Evolutionary conservation across 2,329 filamentous ascomycete species (phyloP), one percentile per base, ranked within the genome.

Genomic region (Hymenoscyphus fructigenus): DNA sequence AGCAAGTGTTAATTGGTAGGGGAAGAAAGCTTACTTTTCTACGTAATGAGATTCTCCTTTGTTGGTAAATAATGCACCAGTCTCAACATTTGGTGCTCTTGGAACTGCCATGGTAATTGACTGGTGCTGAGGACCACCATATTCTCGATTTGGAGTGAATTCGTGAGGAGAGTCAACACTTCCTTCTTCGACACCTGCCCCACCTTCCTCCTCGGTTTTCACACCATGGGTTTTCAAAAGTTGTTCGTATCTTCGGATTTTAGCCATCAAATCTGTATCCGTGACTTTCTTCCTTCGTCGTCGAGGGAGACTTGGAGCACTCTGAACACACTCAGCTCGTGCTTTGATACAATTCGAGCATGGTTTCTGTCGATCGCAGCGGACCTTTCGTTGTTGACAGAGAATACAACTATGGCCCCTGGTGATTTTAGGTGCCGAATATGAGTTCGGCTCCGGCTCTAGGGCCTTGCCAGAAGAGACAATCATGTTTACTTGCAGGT

Each of bases 321-420:
- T 72, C 14, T 71, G 65, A 5, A 72, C 62, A 53, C 74, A 75
- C 61, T 71, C 70, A 10, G 67, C 68, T 50, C 67, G 61, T 38
- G 74, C 68, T 66, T 75, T 75, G 44, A 72, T 63, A 55, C 74
- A 75, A 58, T 75, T 75, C 1, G 72, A 68, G 60, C 74, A 75
- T 55, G 74, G 74, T 56, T 75, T 73, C 61, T 71, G 67, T 47
- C 69, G 64, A 56, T 75, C 72, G 57, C 74, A 75, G 29, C 68
- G 68, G 5, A 75, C 72, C 64, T 75, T 75, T 17, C 74, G 66
- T 57, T 74, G 72, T 59, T 73, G 72, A 66, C 74, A 75, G 47
- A 75, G 61, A n/a, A 74, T 61, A 60, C 72, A 73, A 17, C 69
- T 68, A 56, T 71, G 70, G 9, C 68, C 70, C 47, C 70, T 66